Evolutionary conservation across 2,329 filamentous ascomycete species (phyloP).

Genomic region (Ophiostoma angusticollis): DNA sequence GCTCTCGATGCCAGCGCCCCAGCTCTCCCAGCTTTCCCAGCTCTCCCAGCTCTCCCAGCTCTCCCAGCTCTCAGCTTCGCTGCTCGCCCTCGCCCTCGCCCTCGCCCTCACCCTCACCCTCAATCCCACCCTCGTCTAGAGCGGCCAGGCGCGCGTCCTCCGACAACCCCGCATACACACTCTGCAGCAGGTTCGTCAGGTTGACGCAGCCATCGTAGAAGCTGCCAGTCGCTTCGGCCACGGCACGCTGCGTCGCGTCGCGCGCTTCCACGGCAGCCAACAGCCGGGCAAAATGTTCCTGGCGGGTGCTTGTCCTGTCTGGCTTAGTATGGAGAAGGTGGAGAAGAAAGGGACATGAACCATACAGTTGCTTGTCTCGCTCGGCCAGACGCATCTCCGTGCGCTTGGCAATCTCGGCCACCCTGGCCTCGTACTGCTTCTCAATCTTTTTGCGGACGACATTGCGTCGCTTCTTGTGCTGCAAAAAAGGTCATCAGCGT

Average conservation of each 20-base stretch:
- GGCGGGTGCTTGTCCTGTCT: conserved; percentile 2
- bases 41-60: no score
- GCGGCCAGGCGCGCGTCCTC: conserved; percentile 11
- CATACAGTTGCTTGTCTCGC: conserved; percentile 5
- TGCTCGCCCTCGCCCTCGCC: no score
- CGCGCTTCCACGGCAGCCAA: conserved; percentile 12
- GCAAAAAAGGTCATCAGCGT: no score
- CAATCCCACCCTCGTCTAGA: background rate
- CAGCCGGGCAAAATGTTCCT: conserved; percentile 13
- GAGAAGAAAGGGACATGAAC: background rate
- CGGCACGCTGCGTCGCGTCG: conserved; percentile 14
- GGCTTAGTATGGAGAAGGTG: background rate
- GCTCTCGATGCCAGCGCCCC: no score
- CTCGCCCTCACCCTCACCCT: background rate
- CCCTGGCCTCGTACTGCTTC: conserved; percentile 10
- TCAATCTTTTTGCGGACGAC: conserved; percentile 14
- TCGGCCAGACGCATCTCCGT: conserved; percentile 12
- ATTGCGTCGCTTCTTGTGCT: conserved; percentile 15
- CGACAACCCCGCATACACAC: conserved; percentile 13
- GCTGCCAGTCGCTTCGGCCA: conserved; percentile 12
- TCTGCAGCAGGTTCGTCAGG: conserved; percentile 13
- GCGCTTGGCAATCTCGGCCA: conserved; percentile 14
- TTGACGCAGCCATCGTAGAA: conserved; percentile 14
- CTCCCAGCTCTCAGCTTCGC: no score
- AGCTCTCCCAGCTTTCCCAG: no score